phyloP scores from a whole-genome alignment of 306 rosid species.

The Lagenaria siceraria region DNA sequence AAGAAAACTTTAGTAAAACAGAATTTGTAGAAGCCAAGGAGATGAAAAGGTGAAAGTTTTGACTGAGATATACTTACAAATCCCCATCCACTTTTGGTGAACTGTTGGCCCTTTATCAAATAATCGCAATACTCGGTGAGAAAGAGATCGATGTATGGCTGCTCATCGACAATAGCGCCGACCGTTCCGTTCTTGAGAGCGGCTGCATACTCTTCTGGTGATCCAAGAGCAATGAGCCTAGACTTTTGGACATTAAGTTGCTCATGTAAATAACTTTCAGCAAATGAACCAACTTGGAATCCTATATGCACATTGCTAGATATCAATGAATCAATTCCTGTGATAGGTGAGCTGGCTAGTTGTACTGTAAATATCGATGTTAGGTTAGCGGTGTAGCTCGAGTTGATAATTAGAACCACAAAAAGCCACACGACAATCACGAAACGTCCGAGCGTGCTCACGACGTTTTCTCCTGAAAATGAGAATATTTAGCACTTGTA shows the following conservation, averaged over 20 bases:
- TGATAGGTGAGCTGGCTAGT: constrained; percentile 34
- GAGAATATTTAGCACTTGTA: background rate
- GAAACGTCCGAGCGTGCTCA: constrained; percentile 26
- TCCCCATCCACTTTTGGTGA: constrained; percentile 51
- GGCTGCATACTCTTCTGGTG: constrained; percentile 31
- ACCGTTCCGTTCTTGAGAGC: constrained; percentile 34
- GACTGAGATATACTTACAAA: constrained; percentile 27
- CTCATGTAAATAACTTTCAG: constrained; percentile 25
- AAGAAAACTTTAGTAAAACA: background rate
- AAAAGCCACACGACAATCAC: constrained; percentile 42
- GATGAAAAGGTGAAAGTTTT: background rate
- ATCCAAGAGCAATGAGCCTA: constrained; percentile 43
- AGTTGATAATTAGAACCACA: constrained; percentile 31
- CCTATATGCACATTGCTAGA: constrained; percentile 26
- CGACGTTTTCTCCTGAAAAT: constrained; percentile 36
- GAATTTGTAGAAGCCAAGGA: background rate
- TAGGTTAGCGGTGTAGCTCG: constrained; percentile 45
- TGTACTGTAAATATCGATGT: constrained; percentile 42
- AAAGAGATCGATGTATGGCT: constrained; percentile 37
- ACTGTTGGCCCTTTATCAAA: constrained; percentile 22
- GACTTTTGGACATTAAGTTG: constrained; percentile 27
- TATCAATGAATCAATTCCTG: constrained; percentile 35
- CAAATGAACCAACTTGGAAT: constrained; percentile 43
- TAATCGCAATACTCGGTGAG: constrained; percentile 30
- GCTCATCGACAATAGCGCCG: constrained; percentile 38